Conservation (phyloP, 169 alveolate species). For the Plasmodium berghei region DNA sequence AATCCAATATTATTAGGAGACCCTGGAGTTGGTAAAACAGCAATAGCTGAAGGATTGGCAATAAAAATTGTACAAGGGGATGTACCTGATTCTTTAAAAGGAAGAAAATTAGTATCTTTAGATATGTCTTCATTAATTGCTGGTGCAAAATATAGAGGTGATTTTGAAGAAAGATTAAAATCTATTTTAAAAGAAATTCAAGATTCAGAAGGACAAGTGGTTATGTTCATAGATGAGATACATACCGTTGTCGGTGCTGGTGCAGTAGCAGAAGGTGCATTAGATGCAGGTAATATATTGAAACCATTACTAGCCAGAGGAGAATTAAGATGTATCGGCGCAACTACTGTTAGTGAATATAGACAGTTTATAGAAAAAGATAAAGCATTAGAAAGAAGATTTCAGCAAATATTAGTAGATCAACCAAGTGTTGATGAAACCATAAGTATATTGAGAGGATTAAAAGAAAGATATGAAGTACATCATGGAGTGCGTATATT, state of each 20-base stretch:
- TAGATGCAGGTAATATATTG: slow-evolving; percentile 91
- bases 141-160: slow-evolving; percentile 93
- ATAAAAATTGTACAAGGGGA: slow-evolving; percentile 91
- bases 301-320: slow-evolving; percentile 93
- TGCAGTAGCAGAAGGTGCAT: slow-evolving; percentile 92
- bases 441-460: slow-evolving; percentile 89
- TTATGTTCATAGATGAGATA: slow-evolving; percentile 91
- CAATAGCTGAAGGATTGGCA: slow-evolving; percentile 93
- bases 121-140: slow-evolving; percentile 90
- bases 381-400: slow-evolving; percentile 92
- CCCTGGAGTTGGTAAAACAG: slow-evolving; percentile 94
- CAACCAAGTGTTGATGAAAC: slow-evolving; percentile 90
- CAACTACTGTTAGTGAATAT: slow-evolving; percentile 92
- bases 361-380: slow-evolving; percentile 91
- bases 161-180: slow-evolving; percentile 92
- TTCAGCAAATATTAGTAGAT: slow-evolving; percentile 90
- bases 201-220: slow-evolving; percentile 91
- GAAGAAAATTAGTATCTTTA: slow-evolving; percentile 86
- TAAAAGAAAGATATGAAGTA: slow-evolving; percentile 90
- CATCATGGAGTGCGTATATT: slow-evolving; percentile 92
- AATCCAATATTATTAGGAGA: slow-evolving; percentile 91
- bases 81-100: slow-evolving; percentile 90
- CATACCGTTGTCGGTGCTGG: slow-evolving; percentile 94
- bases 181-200: slow-evolving; percentile 90
- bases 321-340: slow-evolving; percentile 91